Evolutionary conservation across 176 grass and related monocot species (phyloP).

Genomic region (Ampelocalamus luodianensis): DNA sequence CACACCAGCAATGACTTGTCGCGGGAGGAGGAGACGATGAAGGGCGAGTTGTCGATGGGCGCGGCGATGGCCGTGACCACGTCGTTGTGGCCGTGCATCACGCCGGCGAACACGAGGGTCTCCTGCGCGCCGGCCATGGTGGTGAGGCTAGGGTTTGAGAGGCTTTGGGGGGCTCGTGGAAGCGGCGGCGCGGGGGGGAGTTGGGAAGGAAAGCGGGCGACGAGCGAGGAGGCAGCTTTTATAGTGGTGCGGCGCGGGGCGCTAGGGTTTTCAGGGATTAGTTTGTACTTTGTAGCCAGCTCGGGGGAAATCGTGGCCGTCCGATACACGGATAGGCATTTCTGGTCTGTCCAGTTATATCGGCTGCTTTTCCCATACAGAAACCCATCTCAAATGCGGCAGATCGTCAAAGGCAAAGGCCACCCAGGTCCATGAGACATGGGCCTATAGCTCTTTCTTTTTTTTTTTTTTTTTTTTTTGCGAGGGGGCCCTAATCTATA

Average conservation of each 20-base stretch:
- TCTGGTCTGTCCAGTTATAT: background rate
- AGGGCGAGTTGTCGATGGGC: constrained; percentile 75
- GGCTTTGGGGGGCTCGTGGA: background rate
- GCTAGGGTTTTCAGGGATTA: constrained; percentile 49
- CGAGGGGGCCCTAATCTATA: background rate
- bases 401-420: background rate
- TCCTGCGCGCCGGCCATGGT: constrained; percentile 67
- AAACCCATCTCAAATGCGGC: background rate
- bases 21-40: constrained; percentile 90
- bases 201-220: background rate
- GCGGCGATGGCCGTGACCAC: constrained; percentile 78
- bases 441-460: background rate
- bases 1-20: constrained; percentile 94
- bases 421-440: background rate
- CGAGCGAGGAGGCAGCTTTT: background rate
- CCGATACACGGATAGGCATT: background rate
- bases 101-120: constrained; percentile 70
- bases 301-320: constrained; percentile 36
- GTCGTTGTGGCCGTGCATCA: constrained; percentile 80
- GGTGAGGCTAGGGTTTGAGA: constrained; percentile 3
- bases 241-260: background rate
- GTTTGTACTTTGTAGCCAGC: background rate
- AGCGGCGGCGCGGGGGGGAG: constrained; percentile 33
- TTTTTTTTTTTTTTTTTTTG: too few relatives aligned
- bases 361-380: background rate